These are phyloP conservation scores for Corymbia citriodora DNA, from an alignment of 441 rosid genomes.

Conservation along the genomic window DNA sequence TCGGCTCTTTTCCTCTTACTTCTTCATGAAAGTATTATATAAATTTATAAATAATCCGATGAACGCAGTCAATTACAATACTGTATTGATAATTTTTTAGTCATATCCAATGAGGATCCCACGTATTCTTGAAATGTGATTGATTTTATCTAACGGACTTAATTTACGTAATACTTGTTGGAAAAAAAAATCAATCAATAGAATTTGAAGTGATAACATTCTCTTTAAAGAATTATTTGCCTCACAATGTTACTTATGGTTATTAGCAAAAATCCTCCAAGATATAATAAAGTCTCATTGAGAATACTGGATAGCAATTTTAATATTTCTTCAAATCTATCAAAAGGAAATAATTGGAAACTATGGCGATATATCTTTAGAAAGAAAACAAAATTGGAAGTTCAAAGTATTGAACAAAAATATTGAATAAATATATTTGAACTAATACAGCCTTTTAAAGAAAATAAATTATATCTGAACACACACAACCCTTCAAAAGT, in stretches of 20 bases:
- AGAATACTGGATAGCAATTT: background rate
- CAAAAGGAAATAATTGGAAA: background rate
- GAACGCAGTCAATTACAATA: background rate
- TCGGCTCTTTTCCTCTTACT: background rate
- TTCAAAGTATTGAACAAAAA: background rate
- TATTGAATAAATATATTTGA: too few species aligned
- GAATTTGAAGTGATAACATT: background rate
- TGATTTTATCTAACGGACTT: background rate
- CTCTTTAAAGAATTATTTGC: background rate
- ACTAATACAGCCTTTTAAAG: background rate
- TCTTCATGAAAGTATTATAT: background rate
- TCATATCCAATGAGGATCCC: background rate
- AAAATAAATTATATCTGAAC: accelerated
- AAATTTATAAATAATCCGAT: background rate
- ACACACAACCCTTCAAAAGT: background rate
- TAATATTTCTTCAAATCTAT: too few species aligned
- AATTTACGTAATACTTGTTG: background rate
- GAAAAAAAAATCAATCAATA: too few species aligned
- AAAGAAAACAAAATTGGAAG: background rate
- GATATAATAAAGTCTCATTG: background rate
- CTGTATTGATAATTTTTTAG: background rate
- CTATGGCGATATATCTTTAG: background rate
- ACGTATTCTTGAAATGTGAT: background rate
- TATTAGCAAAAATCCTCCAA: accelerated
- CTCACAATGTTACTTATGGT: accelerated